phyloP scores from a whole-genome alignment of 345 rosid genomes.

The Arabis alpina region DNA sequence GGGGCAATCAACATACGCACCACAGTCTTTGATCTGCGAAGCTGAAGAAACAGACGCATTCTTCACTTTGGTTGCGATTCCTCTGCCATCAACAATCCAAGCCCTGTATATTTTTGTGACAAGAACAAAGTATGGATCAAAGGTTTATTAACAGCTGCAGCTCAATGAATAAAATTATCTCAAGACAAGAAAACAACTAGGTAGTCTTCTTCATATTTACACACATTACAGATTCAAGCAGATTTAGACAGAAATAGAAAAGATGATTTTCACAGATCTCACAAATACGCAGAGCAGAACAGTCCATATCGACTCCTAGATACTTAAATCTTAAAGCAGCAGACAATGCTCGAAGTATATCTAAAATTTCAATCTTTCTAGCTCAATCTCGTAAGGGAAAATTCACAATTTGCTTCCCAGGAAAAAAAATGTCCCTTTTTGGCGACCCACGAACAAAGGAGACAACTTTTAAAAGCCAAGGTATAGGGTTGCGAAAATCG shows the following conservation, averaged over 20 bases:
- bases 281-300: background rate
- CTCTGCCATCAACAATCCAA: conserved; percentile 77
- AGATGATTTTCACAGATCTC: background rate
- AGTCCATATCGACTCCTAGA: no score
- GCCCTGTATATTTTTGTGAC: conserved; percentile 53
- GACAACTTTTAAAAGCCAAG: background rate
- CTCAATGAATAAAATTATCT: background rate
- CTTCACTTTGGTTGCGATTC: conserved; percentile 76
- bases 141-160: background rate
- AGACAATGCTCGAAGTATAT: background rate
- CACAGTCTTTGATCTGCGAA: conserved; percentile 61
- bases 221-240: conserved; percentile 6
- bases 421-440: background rate
- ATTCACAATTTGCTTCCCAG: conserved; percentile 26
- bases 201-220: background rate
- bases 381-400: conserved; percentile 2
- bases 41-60: conserved; percentile 57
- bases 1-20: conserved; percentile 77
- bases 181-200: background rate
- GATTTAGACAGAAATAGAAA: background rate
- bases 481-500: background rate
- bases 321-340: no score
- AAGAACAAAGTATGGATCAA: conserved; percentile 1
- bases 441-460: no score
- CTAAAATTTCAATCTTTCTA: conserved; percentile 1